phyloP scores from a whole-genome alignment of 257 asterid species.

The Capsicum chinense region DNA sequence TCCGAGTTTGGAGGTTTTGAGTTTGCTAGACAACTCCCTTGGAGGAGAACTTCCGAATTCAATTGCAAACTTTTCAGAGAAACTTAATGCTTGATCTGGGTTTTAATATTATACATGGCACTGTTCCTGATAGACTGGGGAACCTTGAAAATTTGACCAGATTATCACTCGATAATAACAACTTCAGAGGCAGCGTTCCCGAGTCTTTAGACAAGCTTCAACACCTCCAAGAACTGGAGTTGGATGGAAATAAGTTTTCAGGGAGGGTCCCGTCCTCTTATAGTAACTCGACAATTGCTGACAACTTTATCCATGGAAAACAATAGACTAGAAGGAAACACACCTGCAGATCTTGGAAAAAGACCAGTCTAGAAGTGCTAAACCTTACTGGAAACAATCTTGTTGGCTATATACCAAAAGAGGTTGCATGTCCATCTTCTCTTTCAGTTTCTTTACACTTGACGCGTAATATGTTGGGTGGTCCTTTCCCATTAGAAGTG shows the following conservation, averaged over 20 bases:
- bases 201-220: conserved; percentile 25
- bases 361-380: conserved; percentile 8
- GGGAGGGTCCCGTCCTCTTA: conserved; percentile 29
- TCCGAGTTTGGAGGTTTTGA: conserved; percentile 20
- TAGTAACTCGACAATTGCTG: conserved; percentile 26
- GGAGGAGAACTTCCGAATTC: conserved; percentile 31
- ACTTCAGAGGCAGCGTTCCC: conserved; percentile 26
- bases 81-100: conserved; percentile 27
- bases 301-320: conserved; percentile 1
- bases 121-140: conserved; percentile 24
- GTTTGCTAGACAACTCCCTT: not conserved
- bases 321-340: conserved; percentile 28
- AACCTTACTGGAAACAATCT: conserved; percentile 33
- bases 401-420: conserved; percentile 28
- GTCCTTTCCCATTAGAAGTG: not conserved
- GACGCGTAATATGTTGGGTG: conserved; percentile 6
- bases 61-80: conserved; percentile 33
- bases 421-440: conserved; percentile 22
- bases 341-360: conserved; percentile 26
- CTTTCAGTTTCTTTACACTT: conserved; percentile 26
- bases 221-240: not conserved
- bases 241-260: conserved; percentile 26
- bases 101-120: conserved; percentile 30
- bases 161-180: not conserved
- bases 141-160: conserved; percentile 30